Conservation (phyloP, 2,329 filamentous ascomycete species). For the Tolypocladium ovalisporum region DNA sequence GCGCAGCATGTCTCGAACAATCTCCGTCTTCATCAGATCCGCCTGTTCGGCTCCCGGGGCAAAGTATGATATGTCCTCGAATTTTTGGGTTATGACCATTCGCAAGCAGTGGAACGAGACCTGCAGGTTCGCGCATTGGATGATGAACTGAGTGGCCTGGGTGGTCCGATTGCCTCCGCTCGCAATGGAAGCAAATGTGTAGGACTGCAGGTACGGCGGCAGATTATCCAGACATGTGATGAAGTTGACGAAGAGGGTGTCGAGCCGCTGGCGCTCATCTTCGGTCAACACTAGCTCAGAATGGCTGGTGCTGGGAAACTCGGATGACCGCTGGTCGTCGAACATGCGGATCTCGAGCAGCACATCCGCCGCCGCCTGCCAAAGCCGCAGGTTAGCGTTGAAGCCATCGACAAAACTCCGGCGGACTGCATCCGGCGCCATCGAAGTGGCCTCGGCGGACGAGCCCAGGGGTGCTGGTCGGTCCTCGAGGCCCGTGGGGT, state of each 20-base stretch:
- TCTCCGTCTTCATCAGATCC: slow-evolving; percentile 27
- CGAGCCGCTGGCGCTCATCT: slow-evolving; percentile 19
- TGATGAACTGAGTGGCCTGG: slow-evolving; percentile 20
- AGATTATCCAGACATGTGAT: slow-evolving; percentile 28
- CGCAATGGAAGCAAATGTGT: slow-evolving; percentile 9
- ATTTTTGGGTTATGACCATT: slow-evolving; percentile 27
- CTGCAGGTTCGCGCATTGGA: slow-evolving; percentile 29
- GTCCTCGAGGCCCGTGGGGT: slow-evolving; percentile 19
- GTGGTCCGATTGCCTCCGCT: slow-evolving; percentile 7
- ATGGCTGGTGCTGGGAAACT: neutral
- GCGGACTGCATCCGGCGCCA: slow-evolving; percentile 5
- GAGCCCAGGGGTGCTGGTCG: slow-evolving; percentile 4
- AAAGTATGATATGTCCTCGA: slow-evolving; percentile 22
- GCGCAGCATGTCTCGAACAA: slow-evolving; percentile 29
- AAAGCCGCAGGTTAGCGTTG: slow-evolving; percentile 28
- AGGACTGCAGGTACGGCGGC: slow-evolving; percentile 23
- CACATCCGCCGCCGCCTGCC: slow-evolving; percentile 28
- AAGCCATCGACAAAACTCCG: slow-evolving; percentile 26
- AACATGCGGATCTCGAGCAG: slow-evolving; percentile 23
- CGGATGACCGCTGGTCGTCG: slow-evolving; percentile 12
- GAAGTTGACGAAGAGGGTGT: slow-evolving; percentile 25
- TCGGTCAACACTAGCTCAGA: slow-evolving; percentile 6
- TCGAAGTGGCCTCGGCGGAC: slow-evolving; percentile 5
- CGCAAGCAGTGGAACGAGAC: slow-evolving; percentile 28
- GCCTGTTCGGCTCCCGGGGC: slow-evolving; percentile 18